A percentile compares a stretch with the other conserved stretches of the same genome.
Evolutionary conservation across 805 yeast genomes (phyloP).

Genomic region (Yamadazyma insecticola): DNA sequence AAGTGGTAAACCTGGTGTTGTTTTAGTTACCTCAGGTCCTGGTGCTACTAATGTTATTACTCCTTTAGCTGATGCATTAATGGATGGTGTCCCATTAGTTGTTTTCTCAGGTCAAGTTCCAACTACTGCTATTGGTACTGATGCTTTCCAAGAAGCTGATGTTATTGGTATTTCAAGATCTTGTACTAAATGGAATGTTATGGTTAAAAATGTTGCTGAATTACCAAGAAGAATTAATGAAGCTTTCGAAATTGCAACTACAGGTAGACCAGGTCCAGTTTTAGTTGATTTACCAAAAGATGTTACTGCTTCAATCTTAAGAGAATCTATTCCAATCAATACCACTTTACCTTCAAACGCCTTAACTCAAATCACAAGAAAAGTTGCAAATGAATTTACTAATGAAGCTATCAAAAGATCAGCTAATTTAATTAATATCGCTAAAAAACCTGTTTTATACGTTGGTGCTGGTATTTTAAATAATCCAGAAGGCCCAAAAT

Average conservation of each 20-base stretch:
- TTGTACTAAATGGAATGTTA: conserved; percentile 98
- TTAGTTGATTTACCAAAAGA: conserved; percentile 97
- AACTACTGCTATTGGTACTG: conserved; percentile 93
- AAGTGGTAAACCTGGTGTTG: conserved; percentile 94
- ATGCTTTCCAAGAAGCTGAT: conserved; percentile 99
- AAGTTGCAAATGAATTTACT: conserved; percentile 70
- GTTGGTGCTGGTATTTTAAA: conserved; percentile 90
- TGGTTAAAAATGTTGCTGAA: conserved; percentile 94
- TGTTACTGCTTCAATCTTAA: conserved; percentile 88
- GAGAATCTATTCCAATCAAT: conserved; percentile 78
- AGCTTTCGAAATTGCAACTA: conserved; percentile 93
- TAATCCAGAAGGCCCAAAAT: conserved; percentile 71
- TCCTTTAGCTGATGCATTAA: conserved; percentile 97
- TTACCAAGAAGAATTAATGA: conserved; percentile 94
- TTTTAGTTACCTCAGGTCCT: conserved; percentile 97
- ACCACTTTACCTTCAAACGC: conserved; percentile 74
- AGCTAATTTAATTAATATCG: conserved; percentile 71
- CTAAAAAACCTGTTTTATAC: conserved; percentile 84
- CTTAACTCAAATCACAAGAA: conserved; percentile 62
- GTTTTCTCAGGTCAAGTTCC: conserved; percentile 98
- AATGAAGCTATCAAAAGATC: conserved; percentile 69
- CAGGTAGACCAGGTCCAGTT: conserved; percentile 98
- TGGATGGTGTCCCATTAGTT: conserved; percentile 96
- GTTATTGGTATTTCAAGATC: conserved; percentile 94
- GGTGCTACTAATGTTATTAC: conserved; percentile 98